A percentile compares a stretch with the other conserved stretches of the same genome.
phyloP scores from a whole-genome alignment of 23 red algal genomes.

The Porphyridium purpureum region DNA sequence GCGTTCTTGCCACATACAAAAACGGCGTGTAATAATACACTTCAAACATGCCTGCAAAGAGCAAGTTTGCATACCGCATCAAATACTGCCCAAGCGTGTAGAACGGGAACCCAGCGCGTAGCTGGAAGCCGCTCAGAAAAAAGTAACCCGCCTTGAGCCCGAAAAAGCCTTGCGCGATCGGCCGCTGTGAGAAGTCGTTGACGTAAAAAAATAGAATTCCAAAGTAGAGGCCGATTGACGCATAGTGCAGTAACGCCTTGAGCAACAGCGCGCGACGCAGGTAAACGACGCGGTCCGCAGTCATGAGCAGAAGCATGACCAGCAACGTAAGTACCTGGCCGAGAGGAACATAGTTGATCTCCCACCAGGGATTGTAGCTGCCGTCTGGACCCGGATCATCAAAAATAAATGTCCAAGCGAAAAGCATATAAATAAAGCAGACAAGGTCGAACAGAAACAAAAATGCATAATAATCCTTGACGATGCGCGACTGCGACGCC shows the following conservation, averaged over 20 bases:
- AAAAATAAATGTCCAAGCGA: slow-evolving; percentile 28
- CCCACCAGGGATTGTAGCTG: slow-evolving; percentile 14
- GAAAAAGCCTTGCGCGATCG: slow-evolving; percentile 10
- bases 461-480: slow-evolving; percentile 35
- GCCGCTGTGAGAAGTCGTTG: slow-evolving; percentile 12
- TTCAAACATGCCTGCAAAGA: slow-evolving; percentile 15
- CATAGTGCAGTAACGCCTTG: slow-evolving; percentile 21
- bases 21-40: slow-evolving; percentile 35
- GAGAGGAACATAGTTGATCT: slow-evolving; percentile 18
- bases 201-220: slow-evolving; percentile 16
- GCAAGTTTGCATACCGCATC: slow-evolving; percentile 21
- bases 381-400: neutral
- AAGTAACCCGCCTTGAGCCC: slow-evolving; percentile 29
- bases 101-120: slow-evolving; percentile 32
- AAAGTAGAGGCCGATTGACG: slow-evolving; percentile 20
- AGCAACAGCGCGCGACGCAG: slow-evolving; percentile 16
- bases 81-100: slow-evolving; percentile 35
- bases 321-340: slow-evolving; percentile 21
- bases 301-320: slow-evolving; percentile 9
- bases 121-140: slow-evolving; percentile 32
- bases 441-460: slow-evolving; percentile 24
- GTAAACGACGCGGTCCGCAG: slow-evolving; percentile 23
- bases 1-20: slow-evolving; percentile 20
- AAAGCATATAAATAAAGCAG: slow-evolving; percentile 31
- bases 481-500: too few species aligned